These are phyloP conservation scores for Globisporangium splendens DNA, from an alignment of 352 stramenopile genomes.

Conservation along the genomic window DNA sequence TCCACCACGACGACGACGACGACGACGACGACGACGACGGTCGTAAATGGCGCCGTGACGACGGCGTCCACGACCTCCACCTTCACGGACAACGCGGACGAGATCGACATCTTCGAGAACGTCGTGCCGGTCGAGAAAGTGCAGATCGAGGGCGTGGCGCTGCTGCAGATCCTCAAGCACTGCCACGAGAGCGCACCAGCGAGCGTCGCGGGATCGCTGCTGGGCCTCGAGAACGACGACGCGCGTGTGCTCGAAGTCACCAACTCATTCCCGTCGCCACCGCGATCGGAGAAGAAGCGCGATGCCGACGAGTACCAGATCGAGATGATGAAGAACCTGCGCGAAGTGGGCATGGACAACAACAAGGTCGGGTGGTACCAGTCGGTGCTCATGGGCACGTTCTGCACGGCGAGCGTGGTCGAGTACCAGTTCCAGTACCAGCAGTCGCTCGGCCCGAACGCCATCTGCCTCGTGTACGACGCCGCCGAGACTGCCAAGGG, in stretches of 20 bases:
- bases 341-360: constrained; percentile 98
- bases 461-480: constrained; percentile 98
- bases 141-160: constrained; percentile 75
- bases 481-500: constrained; percentile 94
- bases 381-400: constrained; percentile 95
- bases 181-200: constrained; percentile 94
- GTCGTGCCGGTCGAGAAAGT: constrained; percentile 63
- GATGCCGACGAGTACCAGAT: constrained; percentile 95
- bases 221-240: constrained; percentile 91
- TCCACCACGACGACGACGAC: constrained; percentile 27
- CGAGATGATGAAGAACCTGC: constrained; percentile 99
- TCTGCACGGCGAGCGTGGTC: constrained; percentile 93
- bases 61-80: constrained; percentile 22
- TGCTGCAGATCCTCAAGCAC: constrained; percentile 98
- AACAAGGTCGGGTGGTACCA: constrained; percentile 99
- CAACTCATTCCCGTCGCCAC: constrained; percentile 95
- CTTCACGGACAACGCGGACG: constrained; percentile 19
- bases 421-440: constrained; percentile 97
- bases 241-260: constrained; percentile 92
- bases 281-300: constrained; percentile 72
- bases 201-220: constrained; percentile 93
- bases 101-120: constrained; percentile 71
- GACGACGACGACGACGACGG: constrained; percentile 14
- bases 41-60: constrained; percentile 5
- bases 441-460: constrained; percentile 95